Evolutionary conservation across 1,284 basidiomycete species (phyloP).

Genomic region (Xanthoconium separans): DNA sequence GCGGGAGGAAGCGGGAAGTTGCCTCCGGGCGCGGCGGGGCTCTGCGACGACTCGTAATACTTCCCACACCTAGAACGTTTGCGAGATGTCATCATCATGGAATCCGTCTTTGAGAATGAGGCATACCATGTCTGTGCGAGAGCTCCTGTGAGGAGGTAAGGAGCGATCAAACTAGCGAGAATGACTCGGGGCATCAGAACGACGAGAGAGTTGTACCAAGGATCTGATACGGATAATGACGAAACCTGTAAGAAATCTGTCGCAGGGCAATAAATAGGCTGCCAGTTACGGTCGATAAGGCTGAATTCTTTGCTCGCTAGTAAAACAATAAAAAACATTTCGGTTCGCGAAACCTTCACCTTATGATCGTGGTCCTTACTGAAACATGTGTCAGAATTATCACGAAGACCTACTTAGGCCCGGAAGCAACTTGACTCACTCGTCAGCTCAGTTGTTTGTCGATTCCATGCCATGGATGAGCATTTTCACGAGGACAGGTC

Average conservation of each 20-base stretch:
- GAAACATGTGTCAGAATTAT: no score
- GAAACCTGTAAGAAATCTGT: neutral
- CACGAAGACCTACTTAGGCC: no score
- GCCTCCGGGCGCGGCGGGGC: slow-evolving; percentile 22
- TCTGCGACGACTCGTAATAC: slow-evolving; percentile 24
- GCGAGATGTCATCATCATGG: neutral
- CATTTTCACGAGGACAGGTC: no score
- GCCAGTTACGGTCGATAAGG: no score
- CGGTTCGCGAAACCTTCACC: no score
- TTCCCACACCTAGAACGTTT: slow-evolving; percentile 31
- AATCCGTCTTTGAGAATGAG: neutral
- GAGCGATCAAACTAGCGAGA: slow-evolving; percentile 8
- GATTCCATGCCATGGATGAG: no score
- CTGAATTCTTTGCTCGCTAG: neutral
- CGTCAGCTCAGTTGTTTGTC: no score
- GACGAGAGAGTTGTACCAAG: neutral
- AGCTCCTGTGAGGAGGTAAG: slow-evolving; percentile 20
- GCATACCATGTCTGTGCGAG: slow-evolving; percentile 36
- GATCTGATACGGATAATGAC: neutral
- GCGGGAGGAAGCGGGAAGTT: slow-evolving; percentile 24
- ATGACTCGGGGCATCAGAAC: slow-evolving; percentile 18
- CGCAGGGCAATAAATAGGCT: slow-evolving; percentile 10
- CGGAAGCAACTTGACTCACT: no score
- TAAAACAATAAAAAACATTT: no score
- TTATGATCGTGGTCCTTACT: no score